Evolutionary conservation across 768 basidiomycete species (phyloP).

Genomic region (Termitomyces eurrhizus): DNA sequence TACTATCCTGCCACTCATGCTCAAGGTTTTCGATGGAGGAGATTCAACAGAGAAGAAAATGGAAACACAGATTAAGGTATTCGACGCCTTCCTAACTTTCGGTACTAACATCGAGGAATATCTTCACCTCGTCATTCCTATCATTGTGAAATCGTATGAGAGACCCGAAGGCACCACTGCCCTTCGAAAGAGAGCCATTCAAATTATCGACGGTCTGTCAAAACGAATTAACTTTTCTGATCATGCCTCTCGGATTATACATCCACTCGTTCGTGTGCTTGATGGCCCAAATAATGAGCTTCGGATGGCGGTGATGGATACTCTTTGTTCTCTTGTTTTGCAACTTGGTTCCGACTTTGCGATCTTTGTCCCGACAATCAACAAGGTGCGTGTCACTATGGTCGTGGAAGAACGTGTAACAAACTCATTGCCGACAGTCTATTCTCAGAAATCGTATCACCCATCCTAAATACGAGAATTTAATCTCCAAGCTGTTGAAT

Average conservation of each 20-base stretch:
- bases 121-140: conserved; percentile 92
- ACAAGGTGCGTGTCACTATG: conserved; percentile 59
- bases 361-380: conserved; percentile 95
- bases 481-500: conserved; percentile 85
- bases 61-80: conserved; percentile 81
- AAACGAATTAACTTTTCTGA: conserved; percentile 96
- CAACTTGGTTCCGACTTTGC: conserved; percentile 97
- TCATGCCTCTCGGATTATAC: conserved; percentile 95
- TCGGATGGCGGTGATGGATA: conserved; percentile 85
- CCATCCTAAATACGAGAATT: conserved; percentile 82
- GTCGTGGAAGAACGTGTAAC: neutral
- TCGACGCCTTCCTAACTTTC: conserved; percentile 93
- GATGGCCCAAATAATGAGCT: conserved; percentile 73
- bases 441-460: conserved; percentile 71
- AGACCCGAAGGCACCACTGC: conserved; percentile 66
- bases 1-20: conserved; percentile 79
- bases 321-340: conserved; percentile 85
- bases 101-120: conserved; percentile 98
- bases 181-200: conserved; percentile 84
- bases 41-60: conserved; percentile 78
- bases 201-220: conserved; percentile 87
- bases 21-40: conserved; percentile 83
- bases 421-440: conserved; percentile 43
- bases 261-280: conserved; percentile 88
- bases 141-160: conserved; percentile 90